Evolutionary conservation across 768 basidiomycete species (phyloP), one percentile per base, ranked within the genome.

Genomic region (Phylloporus arenicola): DNA sequence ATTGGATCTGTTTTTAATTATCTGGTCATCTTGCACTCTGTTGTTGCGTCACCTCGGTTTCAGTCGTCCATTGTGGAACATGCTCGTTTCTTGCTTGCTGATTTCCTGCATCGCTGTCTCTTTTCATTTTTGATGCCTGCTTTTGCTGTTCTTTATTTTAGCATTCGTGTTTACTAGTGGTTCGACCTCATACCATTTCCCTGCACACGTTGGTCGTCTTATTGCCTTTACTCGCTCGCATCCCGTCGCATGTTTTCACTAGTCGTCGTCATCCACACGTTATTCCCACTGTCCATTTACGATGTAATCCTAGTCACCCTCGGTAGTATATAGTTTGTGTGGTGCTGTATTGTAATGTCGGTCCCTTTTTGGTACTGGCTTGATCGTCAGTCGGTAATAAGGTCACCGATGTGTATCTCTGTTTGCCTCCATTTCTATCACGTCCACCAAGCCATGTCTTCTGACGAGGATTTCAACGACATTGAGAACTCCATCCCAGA

Each of bases 381-480:
- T n/a, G n/a, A n/a, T n/a, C n/a, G n/a, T n/a, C n/a, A n/a, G n/a
- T n/a, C n/a, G n/a, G n/a, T n/a, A n/a, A n/a, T n/a, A n/a, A n/a
- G n/a, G n/a, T n/a, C n/a, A n/a, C n/a, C n/a, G 30, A 7, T 44
- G 43, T 44, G 10, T 44, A 22, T 16, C 6, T 22, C 19, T 33
- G 13, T 33, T 33, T 33, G 31, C 25, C 7, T 25, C 25, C 25
- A 25, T 25, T 25, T 25, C 3, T 25, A n/a, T n/a, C n/a, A n/a
- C 25, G 25, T 25, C 25, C 25, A 25, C 22, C 22, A 6, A 16
- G 14, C 34, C 38, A 49, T 59, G 60, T 86, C 84, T 42, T 85
- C 84, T 30, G 84, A 84, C 61, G 83, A 85, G 34, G 83, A 86
- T 27, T 72, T 68, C 64, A 72, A 78, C 60, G 79, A 81, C 20